These are phyloP conservation scores for Naganishia albida DNA, from an alignment of 1,284 basidiomycete genomes.

Conservation along the genomic window DNA sequence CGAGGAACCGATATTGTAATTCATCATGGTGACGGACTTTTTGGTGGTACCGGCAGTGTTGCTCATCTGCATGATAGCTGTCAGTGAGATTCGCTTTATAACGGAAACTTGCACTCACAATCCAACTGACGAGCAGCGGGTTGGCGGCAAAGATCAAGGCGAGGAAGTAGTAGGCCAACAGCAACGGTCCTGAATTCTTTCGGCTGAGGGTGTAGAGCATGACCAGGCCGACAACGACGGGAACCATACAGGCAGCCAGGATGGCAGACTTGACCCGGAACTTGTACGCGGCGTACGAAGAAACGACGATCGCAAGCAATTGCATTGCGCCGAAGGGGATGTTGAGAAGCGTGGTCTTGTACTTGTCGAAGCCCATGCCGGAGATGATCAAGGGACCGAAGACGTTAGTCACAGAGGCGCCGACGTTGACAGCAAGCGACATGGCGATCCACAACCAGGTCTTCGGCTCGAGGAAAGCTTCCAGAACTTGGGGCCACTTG, in stretches of 20 bases:
- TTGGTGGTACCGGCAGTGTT: conserved; percentile 55
- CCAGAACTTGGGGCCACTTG: conserved; percentile 50
- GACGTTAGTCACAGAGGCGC: conserved; percentile 46
- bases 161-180: conserved; percentile 54
- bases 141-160: conserved; percentile 54
- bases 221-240: conserved; percentile 48
- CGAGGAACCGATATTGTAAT: conserved; percentile 39
- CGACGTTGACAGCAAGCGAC: conserved; percentile 41
- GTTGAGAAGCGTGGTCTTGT: conserved; percentile 50
- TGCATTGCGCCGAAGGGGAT: conserved; percentile 53
- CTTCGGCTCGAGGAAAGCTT: conserved; percentile 51
- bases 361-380: conserved; percentile 46
- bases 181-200: conserved; percentile 40
- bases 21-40: conserved; percentile 49
- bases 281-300: conserved; percentile 44
- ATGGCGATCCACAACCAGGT: conserved; percentile 51
- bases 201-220: conserved; percentile 43
- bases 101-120: conserved; percentile 25
- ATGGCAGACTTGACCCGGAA: conserved; percentile 46
- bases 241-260: conserved; percentile 43
- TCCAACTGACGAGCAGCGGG: conserved; percentile 47
- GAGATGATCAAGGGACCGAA: conserved; percentile 49
- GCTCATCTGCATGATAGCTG: conserved; percentile 47
- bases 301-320: conserved; percentile 42
- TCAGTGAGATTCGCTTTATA: conserved; percentile 33